Evolutionary conservation across 352 stramenopile genomes (phyloP).

Genomic region (Vaucheria bursata): DNA sequence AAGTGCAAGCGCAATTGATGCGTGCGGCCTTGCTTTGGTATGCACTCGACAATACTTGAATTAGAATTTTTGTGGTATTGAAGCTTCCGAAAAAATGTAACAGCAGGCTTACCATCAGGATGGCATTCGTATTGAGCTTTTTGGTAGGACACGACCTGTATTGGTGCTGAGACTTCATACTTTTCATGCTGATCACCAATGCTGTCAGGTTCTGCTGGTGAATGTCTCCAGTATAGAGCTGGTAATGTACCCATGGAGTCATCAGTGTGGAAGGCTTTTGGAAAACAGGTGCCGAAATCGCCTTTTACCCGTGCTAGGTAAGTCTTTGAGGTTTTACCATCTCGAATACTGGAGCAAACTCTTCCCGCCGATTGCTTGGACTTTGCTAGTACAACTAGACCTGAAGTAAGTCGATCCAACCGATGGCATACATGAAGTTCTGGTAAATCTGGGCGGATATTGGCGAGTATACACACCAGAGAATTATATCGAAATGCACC

Average conservation of each 20-base stretch:
- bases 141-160: neutral
- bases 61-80: slow-evolving; percentile 49
- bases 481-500: neutral
- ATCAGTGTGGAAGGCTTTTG: no score
- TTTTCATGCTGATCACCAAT: neutral
- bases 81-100: slow-evolving; percentile 63
- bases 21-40: slow-evolving; percentile 84
- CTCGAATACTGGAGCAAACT: neutral
- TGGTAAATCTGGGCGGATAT: no score
- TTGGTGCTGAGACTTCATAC: neutral
- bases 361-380: neutral
- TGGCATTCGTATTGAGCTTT: neutral
- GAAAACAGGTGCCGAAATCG: slow-evolving; percentile 60
- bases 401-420: neutral
- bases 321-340: slow-evolving; percentile 58
- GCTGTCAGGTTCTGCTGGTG: neutral
- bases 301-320: slow-evolving; percentile 86
- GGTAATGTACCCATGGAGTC: neutral
- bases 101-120: slow-evolving; percentile 62
- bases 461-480: no score
- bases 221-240: neutral
- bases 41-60: slow-evolving; percentile 78
- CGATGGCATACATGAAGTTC: neutral
- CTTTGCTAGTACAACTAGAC: neutral
- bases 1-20: slow-evolving; percentile 95